Percentiles rank a stretch among this genome's conserved stretches.
Evolutionary conservation across 2,329 filamentous ascomycete species (phyloP).

Genomic region (Stromatinia cepivora): DNA sequence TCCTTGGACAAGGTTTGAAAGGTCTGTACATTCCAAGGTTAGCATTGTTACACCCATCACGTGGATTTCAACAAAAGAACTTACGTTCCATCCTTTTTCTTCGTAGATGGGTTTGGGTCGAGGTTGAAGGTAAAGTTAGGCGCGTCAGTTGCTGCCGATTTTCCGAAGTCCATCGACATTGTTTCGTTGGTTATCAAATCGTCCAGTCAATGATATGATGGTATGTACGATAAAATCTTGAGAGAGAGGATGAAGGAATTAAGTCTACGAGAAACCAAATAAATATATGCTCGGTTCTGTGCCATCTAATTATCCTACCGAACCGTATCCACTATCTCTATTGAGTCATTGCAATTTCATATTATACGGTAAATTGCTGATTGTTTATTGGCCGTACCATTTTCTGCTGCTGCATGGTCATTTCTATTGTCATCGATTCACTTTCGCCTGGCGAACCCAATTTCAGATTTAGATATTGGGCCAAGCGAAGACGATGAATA

Average conservation of each 20-base stretch:
- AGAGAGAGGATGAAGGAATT: not conserved
- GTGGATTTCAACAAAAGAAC: not conserved
- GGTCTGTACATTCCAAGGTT: conserved; percentile 15
- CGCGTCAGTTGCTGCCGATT: not conserved
- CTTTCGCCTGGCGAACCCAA: not conserved
- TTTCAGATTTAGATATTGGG: not conserved
- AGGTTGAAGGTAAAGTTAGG: not conserved
- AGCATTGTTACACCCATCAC: conserved; percentile 14
- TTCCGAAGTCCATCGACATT: conserved; percentile 13
- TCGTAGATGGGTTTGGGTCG: not conserved
- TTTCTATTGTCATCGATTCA: conserved; percentile 1
- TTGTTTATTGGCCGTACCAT: not conserved
- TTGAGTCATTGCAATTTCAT: not conserved
- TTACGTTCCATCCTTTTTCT: conserved; percentile 10
- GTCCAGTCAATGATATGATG: not conserved
- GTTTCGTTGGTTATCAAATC: not conserved
- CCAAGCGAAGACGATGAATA: not conserved
- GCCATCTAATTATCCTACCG: not conserved
- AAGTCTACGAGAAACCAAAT: not conserved
- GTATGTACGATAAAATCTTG: not conserved
- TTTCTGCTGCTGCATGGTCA: not conserved
- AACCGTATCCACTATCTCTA: not conserved
- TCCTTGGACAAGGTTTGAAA: conserved; percentile 15
- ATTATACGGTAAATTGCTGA: not conserved
- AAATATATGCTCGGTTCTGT: not conserved